These are phyloP conservation scores for Penicillium sp. DNA, from an alignment of 2,329 filamentous ascomycete species.

Conservation along the genomic window DNA sequence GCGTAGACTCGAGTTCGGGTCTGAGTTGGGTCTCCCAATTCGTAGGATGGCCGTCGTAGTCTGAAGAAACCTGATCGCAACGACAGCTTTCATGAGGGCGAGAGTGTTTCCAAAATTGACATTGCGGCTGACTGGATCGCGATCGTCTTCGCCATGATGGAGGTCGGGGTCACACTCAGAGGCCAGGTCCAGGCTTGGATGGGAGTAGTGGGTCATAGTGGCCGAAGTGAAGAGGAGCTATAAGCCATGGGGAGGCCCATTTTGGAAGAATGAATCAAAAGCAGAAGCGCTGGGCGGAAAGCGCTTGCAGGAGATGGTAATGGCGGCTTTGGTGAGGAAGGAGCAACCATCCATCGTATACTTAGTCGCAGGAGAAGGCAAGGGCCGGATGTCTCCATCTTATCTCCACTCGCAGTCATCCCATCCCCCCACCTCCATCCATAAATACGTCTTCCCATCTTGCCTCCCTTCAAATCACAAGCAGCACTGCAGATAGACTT, in stretches of 20 bases:
- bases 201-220: not conserved
- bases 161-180: not conserved
- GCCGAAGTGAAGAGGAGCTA: not conserved
- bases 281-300: not conserved
- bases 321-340: slow-evolving; percentile 1
- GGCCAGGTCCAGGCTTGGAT: not conserved
- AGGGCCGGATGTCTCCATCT: not conserved
- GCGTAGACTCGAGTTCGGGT: slow-evolving; percentile 19
- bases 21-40: slow-evolving; percentile 12
- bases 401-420: slow-evolving; percentile 12
- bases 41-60: slow-evolving; percentile 24
- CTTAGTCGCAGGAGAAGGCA: not conserved
- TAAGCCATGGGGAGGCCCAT: slow-evolving; percentile 9
- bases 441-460: not conserved
- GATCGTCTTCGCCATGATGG: slow-evolving; percentile 6
- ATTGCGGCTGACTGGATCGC: slow-evolving; percentile 1
- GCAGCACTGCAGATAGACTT: not conserved
- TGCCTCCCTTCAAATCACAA: not conserved
- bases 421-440: not conserved
- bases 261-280: not conserved
- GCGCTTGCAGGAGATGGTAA: not conserved
- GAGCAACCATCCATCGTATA: not conserved
- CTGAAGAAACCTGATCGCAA: slow-evolving; percentile 34
- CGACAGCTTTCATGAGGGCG: slow-evolving; percentile 27
- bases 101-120: slow-evolving; percentile 20